These are phyloP conservation scores for Quercus tomentella DNA, from an alignment of 331 rosid species.

Conservation along the genomic window DNA sequence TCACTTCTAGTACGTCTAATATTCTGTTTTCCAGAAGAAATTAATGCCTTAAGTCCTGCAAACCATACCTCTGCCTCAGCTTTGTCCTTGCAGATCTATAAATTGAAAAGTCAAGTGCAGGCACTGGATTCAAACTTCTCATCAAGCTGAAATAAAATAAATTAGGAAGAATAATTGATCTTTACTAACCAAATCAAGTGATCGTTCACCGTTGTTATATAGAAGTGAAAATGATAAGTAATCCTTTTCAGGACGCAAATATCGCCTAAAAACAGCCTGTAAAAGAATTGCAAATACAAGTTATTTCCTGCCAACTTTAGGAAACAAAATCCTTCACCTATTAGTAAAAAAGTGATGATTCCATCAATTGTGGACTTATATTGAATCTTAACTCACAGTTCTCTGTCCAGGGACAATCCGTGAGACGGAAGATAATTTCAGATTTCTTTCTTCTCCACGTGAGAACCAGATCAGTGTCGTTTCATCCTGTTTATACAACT, in stretches of 20 bases:
- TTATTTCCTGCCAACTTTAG: neutral
- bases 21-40: slow-evolving; percentile 42
- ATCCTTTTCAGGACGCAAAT: slow-evolving; percentile 87
- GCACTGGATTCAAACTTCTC: slow-evolving; percentile 11
- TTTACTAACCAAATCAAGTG: slow-evolving; percentile 88
- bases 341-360: slow-evolving; percentile 5
- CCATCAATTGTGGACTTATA: neutral
- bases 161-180: slow-evolving; percentile 4
- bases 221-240: slow-evolving; percentile 83
- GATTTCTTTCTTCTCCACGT: slow-evolving; percentile 65
- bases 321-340: neutral
- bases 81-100: slow-evolving; percentile 93
- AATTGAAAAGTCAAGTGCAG: slow-evolving; percentile 18
- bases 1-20: slow-evolving; percentile 53
- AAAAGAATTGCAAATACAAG: slow-evolving; percentile 12
- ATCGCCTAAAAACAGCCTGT: slow-evolving; percentile 87
- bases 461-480: slow-evolving; percentile 76
- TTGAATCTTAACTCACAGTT: slow-evolving; percentile 67
- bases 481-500: slow-evolving; percentile 70
- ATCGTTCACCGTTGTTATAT: slow-evolving; percentile 66
- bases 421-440: slow-evolving; percentile 55
- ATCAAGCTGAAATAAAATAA: slow-evolving; percentile 1
- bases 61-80: slow-evolving; percentile 84
- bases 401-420: slow-evolving; percentile 82
- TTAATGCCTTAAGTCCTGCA: slow-evolving; percentile 68